A percentile compares a stretch with the other conserved stretches of the same genome.
phyloP scores from a whole-genome alignment of 2,329 filamentous ascomycete genomes.

The Stenocarpella maydis region DNA sequence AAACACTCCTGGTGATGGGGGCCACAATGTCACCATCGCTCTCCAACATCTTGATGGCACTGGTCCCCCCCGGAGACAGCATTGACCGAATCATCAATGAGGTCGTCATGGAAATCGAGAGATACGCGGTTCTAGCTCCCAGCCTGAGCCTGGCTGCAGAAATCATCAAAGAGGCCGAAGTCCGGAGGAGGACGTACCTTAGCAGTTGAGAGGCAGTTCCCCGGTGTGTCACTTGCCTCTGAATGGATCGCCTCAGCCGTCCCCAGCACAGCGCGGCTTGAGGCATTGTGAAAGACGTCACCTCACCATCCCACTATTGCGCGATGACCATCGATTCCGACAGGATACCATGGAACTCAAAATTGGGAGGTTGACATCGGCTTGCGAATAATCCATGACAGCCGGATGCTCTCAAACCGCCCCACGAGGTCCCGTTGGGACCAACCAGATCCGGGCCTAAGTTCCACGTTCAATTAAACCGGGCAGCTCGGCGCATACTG shows the following conservation, averaged over 20 bases:
- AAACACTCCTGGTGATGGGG: slow-evolving; percentile 84
- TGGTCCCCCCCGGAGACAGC: slow-evolving; percentile 64
- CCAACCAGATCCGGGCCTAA: slow-evolving; percentile 3
- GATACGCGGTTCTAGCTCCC: slow-evolving; percentile 77
- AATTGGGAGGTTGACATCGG: background rate
- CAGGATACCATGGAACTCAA: background rate
- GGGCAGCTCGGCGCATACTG: background rate
- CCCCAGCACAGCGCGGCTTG: background rate
- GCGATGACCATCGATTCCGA: background rate
- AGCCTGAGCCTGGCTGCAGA: slow-evolving; percentile 80
- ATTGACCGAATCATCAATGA: slow-evolving; percentile 81
- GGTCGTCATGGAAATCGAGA: slow-evolving; percentile 78
- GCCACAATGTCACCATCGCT: slow-evolving; percentile 82
- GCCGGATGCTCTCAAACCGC: background rate
- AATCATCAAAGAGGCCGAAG: slow-evolving; percentile 81
- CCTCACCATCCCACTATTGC: background rate
- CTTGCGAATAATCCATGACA: background rate
- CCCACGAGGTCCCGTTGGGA: background rate
- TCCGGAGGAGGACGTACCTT: slow-evolving; percentile 71
- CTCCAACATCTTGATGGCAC: slow-evolving; percentile 66
- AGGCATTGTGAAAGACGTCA: background rate
- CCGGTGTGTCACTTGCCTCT: background rate
- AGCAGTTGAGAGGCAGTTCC: slow-evolving; percentile 51
- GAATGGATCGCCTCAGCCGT: background rate
- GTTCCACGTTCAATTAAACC: background rate